Evolutionary conservation across 257 asterid genomes (phyloP).

Genomic region (Solanum infundibuliforme): DNA sequence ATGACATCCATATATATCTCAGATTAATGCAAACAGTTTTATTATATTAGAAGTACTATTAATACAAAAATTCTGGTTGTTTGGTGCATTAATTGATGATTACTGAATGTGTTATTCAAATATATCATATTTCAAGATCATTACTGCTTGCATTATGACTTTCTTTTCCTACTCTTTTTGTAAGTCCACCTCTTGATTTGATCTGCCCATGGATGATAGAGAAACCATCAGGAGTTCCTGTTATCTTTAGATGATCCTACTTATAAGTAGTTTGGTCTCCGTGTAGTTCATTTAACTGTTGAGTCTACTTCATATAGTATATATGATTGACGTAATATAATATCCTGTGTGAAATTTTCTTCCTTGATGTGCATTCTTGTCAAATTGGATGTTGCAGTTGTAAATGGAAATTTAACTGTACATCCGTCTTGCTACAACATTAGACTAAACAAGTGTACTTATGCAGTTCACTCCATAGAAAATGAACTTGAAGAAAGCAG

Average conservation of each 20-base stretch:
- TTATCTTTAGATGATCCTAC: background rate
- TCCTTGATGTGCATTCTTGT: background rate
- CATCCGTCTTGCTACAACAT: background rate
- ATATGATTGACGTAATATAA: background rate
- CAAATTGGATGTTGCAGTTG: background rate
- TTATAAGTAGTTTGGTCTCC: background rate
- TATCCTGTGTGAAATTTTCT: background rate
- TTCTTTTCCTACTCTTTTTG: background rate
- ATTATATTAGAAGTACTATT: background rate
- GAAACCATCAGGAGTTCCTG: background rate
- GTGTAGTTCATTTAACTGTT: background rate
- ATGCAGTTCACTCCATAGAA: conserved; percentile 66
- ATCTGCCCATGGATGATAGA: background rate
- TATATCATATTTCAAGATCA: background rate
- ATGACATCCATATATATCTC: background rate
- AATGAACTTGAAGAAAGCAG: conserved; percentile 62
- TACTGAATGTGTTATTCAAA: background rate
- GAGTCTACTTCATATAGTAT: background rate
- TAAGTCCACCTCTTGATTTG: background rate
- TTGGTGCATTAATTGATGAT: background rate
- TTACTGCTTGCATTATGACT: background rate
- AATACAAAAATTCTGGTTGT: background rate
- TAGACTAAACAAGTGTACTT: background rate
- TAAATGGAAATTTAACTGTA: background rate
- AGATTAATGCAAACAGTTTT: background rate